These are phyloP conservation scores for Gracilaria gracilis DNA, from an alignment of 23 red algal species.

Conservation along the genomic window DNA sequence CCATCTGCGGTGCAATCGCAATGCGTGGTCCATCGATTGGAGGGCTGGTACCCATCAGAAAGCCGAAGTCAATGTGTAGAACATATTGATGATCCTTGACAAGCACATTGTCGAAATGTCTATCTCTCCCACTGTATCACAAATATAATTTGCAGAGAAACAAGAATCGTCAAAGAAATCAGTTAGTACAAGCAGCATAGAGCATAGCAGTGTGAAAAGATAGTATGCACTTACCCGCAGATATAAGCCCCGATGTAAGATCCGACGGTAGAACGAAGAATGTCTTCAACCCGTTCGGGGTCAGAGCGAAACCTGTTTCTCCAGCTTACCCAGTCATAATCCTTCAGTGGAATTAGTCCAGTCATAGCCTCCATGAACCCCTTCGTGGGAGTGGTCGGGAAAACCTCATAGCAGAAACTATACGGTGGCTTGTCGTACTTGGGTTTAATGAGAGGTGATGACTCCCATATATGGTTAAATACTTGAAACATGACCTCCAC, in stretches of 20 bases:
- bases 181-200: not conserved
- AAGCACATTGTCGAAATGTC: constrained; percentile 80
- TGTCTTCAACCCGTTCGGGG: constrained; percentile 48
- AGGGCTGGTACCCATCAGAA: constrained; percentile 59
- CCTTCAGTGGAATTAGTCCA: constrained; percentile 52
- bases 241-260: constrained; percentile 76
- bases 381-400: constrained; percentile 56
- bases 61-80: constrained; percentile 87
- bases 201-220: not conserved
- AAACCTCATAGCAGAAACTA: constrained; percentile 74
- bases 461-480: constrained; percentile 79
- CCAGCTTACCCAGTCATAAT: constrained; percentile 79
- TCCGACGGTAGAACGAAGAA: constrained; percentile 75
- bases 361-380: constrained; percentile 84
- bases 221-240: constrained; percentile 44
- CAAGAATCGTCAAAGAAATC: not conserved
- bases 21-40: constrained; percentile 86
- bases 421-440: constrained; percentile 53
- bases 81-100: constrained; percentile 71
- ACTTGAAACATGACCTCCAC: constrained; percentile 79
- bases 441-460: constrained; percentile 38
- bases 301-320: constrained; percentile 32
- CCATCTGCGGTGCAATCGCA: constrained; percentile 78
- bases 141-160: not conserved
- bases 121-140: constrained; percentile 64